Evolutionary conservation across 345 rosid genomes (phyloP).

Genomic region (Camelina laxa): DNA sequence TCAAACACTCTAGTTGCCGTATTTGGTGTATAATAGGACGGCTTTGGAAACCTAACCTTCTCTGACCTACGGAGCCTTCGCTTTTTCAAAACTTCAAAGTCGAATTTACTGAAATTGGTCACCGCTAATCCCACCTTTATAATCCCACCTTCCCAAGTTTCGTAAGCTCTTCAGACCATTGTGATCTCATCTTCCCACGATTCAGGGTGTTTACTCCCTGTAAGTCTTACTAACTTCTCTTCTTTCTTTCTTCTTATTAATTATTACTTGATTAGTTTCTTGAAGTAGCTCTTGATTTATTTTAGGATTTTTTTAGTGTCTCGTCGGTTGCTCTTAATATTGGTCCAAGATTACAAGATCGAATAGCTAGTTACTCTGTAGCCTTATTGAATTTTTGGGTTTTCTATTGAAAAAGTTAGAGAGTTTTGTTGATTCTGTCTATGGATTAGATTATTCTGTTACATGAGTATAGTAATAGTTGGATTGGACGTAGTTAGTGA

Average conservation of each 20-base stretch:
- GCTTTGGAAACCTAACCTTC: slow-evolving; percentile 36
- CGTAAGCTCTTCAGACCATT: slow-evolving; percentile 9
- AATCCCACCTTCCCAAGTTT: slow-evolving; percentile 5
- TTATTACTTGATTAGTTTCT: neutral
- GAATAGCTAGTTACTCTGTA: neutral
- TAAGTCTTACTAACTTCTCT: slow-evolving; percentile 13
- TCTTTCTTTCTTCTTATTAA: no score
- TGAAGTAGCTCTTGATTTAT: neutral
- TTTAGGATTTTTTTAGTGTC: neutral
- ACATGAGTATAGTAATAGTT: neutral
- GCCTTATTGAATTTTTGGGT: neutral
- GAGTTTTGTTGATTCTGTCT: neutral
- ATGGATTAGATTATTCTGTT: neutral
- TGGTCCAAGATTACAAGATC: neutral
- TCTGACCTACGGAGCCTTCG: neutral
- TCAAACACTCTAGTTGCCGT: neutral
- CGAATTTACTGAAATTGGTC: slow-evolving; percentile 1
- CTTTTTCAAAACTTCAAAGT: neutral
- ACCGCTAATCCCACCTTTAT: slow-evolving; percentile 1
- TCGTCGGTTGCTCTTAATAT: neutral
- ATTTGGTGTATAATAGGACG: slow-evolving; percentile 25
- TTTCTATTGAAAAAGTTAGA: neutral
- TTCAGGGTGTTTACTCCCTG: neutral
- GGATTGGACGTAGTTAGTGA: neutral
- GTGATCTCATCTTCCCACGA: slow-evolving; percentile 16